Conservation (phyloP, 306 rosid genomes). For the Ormosia semicastrata region DNA sequence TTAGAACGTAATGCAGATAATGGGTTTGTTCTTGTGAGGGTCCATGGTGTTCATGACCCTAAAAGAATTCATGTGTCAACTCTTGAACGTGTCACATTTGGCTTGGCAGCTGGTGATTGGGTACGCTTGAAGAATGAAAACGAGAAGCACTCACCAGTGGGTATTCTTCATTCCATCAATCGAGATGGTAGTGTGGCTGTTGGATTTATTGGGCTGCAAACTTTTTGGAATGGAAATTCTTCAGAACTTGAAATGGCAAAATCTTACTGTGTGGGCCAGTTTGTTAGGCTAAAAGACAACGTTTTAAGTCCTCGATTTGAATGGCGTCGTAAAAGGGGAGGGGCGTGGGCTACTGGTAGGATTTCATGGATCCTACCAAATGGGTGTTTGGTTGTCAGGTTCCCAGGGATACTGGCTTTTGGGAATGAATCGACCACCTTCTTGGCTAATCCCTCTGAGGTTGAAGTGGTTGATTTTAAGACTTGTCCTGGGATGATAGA, state of each 20-base stretch:
- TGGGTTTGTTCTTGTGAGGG: slow-evolving; percentile 66
- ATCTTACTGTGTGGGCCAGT: slow-evolving; percentile 71
- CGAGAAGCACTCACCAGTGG: slow-evolving; percentile 74
- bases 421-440: slow-evolving; percentile 51
- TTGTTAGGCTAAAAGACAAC: slow-evolving; percentile 63
- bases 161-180: slow-evolving; percentile 72
- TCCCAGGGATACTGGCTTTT: slow-evolving; percentile 68
- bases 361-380: slow-evolving; percentile 81
- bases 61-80: slow-evolving; percentile 59
- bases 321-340: slow-evolving; percentile 71
- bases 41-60: slow-evolving; percentile 86
- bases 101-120: slow-evolving; percentile 87
- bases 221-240: slow-evolving; percentile 74
- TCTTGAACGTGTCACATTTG: slow-evolving; percentile 73
- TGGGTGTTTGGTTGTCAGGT: slow-evolving; percentile 76
- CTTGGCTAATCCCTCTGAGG: slow-evolving; percentile 88
- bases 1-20: slow-evolving; percentile 56
- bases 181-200: slow-evolving; percentile 63
- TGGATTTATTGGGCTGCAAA: slow-evolving; percentile 74
- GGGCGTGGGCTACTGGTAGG: slow-evolving; percentile 69
- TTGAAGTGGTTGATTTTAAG: slow-evolving; percentile 62
- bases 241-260: slow-evolving; percentile 78
- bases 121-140: slow-evolving; percentile 59
- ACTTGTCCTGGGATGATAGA: slow-evolving; percentile 67
- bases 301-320: slow-evolving; percentile 70